phyloP scores from a whole-genome alignment of 2,329 filamentous ascomycete genomes.

The Cladosporium sp. region DNA sequence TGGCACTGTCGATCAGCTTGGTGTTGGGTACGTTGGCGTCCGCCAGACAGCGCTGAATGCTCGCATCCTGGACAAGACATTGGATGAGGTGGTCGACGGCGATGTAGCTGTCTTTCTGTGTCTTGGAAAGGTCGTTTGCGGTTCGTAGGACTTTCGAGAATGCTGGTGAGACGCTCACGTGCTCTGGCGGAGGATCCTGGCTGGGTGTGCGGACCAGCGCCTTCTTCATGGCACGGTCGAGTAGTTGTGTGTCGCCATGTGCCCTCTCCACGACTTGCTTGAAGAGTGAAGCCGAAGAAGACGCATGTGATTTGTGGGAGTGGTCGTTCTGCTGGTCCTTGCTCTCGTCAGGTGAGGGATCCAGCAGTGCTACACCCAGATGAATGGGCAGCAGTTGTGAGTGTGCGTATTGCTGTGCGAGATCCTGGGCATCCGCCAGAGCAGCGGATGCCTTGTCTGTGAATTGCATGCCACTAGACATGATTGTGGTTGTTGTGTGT shows the following conservation, averaged over 20 bases:
- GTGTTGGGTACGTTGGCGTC: conserved; percentile 90
- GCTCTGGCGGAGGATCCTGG: conserved; percentile 91
- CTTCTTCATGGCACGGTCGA: conserved; percentile 91
- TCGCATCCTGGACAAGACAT: conserved; percentile 74
- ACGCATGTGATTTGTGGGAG: conserved; percentile 64
- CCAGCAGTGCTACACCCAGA: conserved; percentile 78
- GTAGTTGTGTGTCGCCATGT: conserved; percentile 84
- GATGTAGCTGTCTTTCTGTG: conserved; percentile 95
- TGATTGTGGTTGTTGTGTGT: conserved; percentile 42
- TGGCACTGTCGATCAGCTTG: conserved; percentile 87
- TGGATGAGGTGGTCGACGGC: conserved; percentile 89
- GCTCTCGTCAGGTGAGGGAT: conserved; percentile 69
- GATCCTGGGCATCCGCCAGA: conserved; percentile 80
- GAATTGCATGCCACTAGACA: conserved; percentile 82
- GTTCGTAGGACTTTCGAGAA: conserved; percentile 81
- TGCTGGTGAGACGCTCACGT: conserved; percentile 75
- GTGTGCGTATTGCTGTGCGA: conserved; percentile 88
- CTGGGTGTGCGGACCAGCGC: conserved; percentile 84
- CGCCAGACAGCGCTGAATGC: conserved; percentile 71
- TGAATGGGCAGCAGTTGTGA: conserved; percentile 88
- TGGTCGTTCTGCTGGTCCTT: conserved; percentile 72
- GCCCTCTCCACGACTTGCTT: conserved; percentile 92
- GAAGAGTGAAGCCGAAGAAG: conserved; percentile 73
- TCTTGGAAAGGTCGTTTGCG: conserved; percentile 87
- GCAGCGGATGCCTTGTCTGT: conserved; percentile 91